phyloP scores from a whole-genome alignment of 2,329 filamentous ascomycete genomes.

The Pseudogymnoascus sp. region DNA sequence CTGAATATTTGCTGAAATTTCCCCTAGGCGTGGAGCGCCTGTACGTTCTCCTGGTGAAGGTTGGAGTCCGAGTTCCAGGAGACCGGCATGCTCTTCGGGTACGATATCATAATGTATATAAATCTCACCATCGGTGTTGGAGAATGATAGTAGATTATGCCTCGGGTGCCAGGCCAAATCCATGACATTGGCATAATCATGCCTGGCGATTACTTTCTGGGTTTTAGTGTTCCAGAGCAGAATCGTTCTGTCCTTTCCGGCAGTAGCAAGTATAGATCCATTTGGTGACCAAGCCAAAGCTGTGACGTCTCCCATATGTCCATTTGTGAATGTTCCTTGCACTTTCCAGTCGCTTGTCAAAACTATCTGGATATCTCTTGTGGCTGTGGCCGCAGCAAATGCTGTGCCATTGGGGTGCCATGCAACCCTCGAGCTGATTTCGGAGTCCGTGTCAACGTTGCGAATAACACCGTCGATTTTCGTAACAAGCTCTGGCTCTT shows the following conservation, averaged over 20 bases:
- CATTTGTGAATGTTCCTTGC: slow-evolving; percentile 68
- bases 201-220: slow-evolving; percentile 68
- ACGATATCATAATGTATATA: slow-evolving; percentile 76
- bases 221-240: slow-evolving; percentile 84
- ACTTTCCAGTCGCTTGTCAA: slow-evolving; percentile 87
- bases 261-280: slow-evolving; percentile 72
- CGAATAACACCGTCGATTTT: slow-evolving; percentile 83
- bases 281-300: slow-evolving; percentile 91
- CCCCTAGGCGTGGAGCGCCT: slow-evolving; percentile 44
- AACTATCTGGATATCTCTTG: slow-evolving; percentile 74
- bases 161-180: slow-evolving; percentile 86
- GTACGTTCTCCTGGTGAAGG: slow-evolving; percentile 82
- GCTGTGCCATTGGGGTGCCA: slow-evolving; percentile 96
- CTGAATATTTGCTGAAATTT: slow-evolving; percentile 57
- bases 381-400: slow-evolving; percentile 77
- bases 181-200: slow-evolving; percentile 75
- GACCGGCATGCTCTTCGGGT: slow-evolving; percentile 44
- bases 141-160: slow-evolving; percentile 83
- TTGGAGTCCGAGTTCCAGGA: slow-evolving; percentile 53
- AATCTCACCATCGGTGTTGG: slow-evolving; percentile 84
- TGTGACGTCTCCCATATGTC: slow-evolving; percentile 77
- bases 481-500: slow-evolving; percentile 71
- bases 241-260: slow-evolving; percentile 59
- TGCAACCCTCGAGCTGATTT: slow-evolving; percentile 62
- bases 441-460: slow-evolving; percentile 65